Evolutionary conservation across 1,139 yeast genomes (phyloP).

Genomic region (Starmera stellimalicola): DNA sequence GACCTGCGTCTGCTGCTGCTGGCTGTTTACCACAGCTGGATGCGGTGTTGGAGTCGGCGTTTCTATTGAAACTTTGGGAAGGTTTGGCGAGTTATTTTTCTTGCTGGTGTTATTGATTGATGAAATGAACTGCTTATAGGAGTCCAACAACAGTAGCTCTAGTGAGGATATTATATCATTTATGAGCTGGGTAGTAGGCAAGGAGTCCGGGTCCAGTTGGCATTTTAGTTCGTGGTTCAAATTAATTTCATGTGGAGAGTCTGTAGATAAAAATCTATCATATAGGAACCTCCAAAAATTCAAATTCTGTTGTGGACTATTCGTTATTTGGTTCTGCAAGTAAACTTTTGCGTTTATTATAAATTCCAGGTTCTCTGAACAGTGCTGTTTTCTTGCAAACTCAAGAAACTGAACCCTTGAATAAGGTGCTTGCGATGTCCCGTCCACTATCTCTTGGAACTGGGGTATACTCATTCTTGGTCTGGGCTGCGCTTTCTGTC

Average conservation of each 20-base stretch:
- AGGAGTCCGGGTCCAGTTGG: constrained; percentile 5
- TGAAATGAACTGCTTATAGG: constrained; percentile 15
- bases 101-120: too few relatives aligned
- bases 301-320: constrained; percentile 2
- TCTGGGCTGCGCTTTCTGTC: too few relatives aligned
- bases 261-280: constrained; percentile 14
- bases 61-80: neutral
- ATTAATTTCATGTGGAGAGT: constrained; percentile 18
- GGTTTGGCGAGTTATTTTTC: too few relatives aligned
- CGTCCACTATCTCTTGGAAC: constrained; percentile 2
- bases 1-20: too few relatives aligned
- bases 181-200: constrained; percentile 11
- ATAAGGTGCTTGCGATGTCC: constrained; percentile 15
- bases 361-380: constrained; percentile 19
- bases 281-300: constrained; percentile 14
- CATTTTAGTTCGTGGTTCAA: constrained; percentile 16
- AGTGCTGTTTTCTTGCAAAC: constrained; percentile 15
- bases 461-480: neutral
- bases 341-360: constrained; percentile 10
- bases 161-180: constrained; percentile 12
- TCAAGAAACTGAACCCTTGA: constrained; percentile 17
- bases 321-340: neutral
- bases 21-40: too few relatives aligned
- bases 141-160: constrained; percentile 16
- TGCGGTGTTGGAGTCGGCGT: neutral